Evolutionary conservation across 176 grass and related monocot genomes (phyloP), one percentile per base, ranked within the genome.

Genomic region (Urochloa ruziziensis): DNA sequence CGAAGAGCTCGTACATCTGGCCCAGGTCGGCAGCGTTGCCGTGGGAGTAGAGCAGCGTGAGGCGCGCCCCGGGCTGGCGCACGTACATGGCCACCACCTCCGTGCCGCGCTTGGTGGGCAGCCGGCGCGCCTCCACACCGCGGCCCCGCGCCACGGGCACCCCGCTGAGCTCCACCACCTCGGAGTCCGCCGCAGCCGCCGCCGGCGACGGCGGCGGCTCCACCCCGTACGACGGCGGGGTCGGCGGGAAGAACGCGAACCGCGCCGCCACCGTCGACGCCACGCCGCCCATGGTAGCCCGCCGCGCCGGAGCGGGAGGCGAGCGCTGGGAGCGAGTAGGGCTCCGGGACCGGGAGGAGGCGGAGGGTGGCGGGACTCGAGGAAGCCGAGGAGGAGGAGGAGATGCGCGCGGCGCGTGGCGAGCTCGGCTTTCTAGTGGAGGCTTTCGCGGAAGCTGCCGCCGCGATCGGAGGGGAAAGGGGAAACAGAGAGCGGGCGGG

Each of bases 31-130:
- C 95, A 0, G 95, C 95, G 87, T 97, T 97, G 44, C 95, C 95
- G 77, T 97, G 95, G 62, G 95, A 97, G 91, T 97, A 97, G 74
- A 97, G 95, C 70, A 97, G 81, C 21, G 95, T 97, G 74, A 97
- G 91, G 10, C 85, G 81, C 33, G 95, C 95, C 61, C 82, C 88
- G 2, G 92, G 92, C 77, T 91, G 86, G 49, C 82, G 89, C 74
- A 94, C 90, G 89, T 97, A 87, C 95, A 97, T 89, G 40, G 86
- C 86, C 35, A 97, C 91, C 81, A 97, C 93, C 67, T 89, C 78
- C 10, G 90, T 90, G 58, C 92, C 88, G 73, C 82, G 86, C 90
- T 85, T 91, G 4, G 95, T 97, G 65, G 82, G 85, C 75, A 97
- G 84, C 59, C 90, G 86, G 19, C 92, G 78, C 28, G 88, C 92